Percentiles rank a stretch among this genome's conserved stretches.
These are phyloP conservation scores for Rhamnella rubrinervis DNA, from an alignment of 331 rosid species.

Conservation along the genomic window DNA sequence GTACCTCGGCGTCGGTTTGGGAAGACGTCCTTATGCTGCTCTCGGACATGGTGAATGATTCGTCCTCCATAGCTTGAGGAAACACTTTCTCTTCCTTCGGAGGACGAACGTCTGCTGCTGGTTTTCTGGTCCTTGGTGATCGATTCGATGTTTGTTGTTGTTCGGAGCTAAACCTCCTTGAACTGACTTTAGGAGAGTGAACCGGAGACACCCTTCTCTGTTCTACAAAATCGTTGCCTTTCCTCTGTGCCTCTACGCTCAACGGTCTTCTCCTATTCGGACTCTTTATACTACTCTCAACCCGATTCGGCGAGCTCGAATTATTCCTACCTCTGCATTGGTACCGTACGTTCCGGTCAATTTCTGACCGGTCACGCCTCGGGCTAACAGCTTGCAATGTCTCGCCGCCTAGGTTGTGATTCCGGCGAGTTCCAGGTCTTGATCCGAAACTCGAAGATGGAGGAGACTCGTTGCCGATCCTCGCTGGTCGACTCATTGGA, in stretches of 20 bases:
- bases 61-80: constrained; percentile 51
- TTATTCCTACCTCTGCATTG: constrained; percentile 44
- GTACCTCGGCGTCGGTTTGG: constrained; percentile 74
- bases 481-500: constrained; percentile 29
- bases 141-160: constrained; percentile 41
- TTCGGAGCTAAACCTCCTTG: constrained; percentile 38
- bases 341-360: constrained; percentile 35
- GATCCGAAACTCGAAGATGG: constrained; percentile 45
- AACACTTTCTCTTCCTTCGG: constrained; percentile 31
- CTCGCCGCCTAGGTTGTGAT: constrained; percentile 21
- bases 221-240: constrained; percentile 36
- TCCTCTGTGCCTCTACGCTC: constrained; percentile 48
- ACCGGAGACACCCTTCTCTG: constrained; percentile 70
- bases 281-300: constrained; percentile 41
- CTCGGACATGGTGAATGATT: constrained; percentile 69
- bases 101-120: constrained; percentile 22
- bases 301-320: constrained; percentile 31
- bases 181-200: constrained; percentile 53
- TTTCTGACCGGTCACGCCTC: constrained; percentile 37
- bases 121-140: constrained; percentile 56
- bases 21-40: constrained; percentile 62
- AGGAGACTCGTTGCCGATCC: constrained; percentile 56
- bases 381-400: constrained; percentile 31
- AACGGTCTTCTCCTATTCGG: constrained; percentile 49
- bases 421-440: constrained; percentile 43